Conservation (phyloP, 2,329 filamentous ascomycete genomes). For the Graphium sp. region DNA sequence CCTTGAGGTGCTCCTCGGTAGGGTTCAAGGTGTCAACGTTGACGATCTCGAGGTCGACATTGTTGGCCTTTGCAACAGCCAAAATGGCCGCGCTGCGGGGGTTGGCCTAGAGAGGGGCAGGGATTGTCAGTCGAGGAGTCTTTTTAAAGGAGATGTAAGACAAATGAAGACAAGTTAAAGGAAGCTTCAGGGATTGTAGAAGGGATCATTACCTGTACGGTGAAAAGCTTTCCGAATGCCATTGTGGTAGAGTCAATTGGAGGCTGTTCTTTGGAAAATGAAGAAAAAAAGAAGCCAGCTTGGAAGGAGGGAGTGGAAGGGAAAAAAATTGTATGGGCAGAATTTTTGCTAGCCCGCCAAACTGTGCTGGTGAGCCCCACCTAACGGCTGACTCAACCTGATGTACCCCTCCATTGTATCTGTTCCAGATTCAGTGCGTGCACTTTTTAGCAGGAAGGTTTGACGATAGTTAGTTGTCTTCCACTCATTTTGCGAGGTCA, state of each 20-base stretch:
- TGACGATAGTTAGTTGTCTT: no score
- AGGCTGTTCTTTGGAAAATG: slow-evolving; percentile 3
- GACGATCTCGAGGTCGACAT: slow-evolving; percentile 78
- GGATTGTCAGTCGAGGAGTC: slow-evolving; percentile 16
- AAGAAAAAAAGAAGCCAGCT: slow-evolving; percentile 8
- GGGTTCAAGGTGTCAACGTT: slow-evolving; percentile 50
- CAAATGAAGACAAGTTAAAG: slow-evolving; percentile 8
- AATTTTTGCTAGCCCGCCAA: no score
- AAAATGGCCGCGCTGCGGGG: slow-evolving; percentile 75
- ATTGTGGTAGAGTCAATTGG: slow-evolving; percentile 50
- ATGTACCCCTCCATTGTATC: no score
- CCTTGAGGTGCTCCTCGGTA: slow-evolving; percentile 62
- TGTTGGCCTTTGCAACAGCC: slow-evolving; percentile 94
- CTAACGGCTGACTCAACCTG: no score
- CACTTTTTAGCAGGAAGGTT: no score
- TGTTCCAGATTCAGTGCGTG: no score
- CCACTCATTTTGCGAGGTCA: no score
- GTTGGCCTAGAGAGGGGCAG: slow-evolving; percentile 48
- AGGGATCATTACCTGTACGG: slow-evolving; percentile 53
- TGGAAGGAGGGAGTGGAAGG: slow-evolving; percentile 12
- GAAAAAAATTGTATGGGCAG: slow-evolving; percentile 7
- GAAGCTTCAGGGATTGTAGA: no score
- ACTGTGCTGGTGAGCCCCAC: no score
- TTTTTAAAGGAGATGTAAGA: slow-evolving; percentile 6
- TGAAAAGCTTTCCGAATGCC: slow-evolving; percentile 97